phyloP scores from a whole-genome alignment of 2,329 filamentous ascomycete species.

The Ceratocystis eucalypticola region DNA sequence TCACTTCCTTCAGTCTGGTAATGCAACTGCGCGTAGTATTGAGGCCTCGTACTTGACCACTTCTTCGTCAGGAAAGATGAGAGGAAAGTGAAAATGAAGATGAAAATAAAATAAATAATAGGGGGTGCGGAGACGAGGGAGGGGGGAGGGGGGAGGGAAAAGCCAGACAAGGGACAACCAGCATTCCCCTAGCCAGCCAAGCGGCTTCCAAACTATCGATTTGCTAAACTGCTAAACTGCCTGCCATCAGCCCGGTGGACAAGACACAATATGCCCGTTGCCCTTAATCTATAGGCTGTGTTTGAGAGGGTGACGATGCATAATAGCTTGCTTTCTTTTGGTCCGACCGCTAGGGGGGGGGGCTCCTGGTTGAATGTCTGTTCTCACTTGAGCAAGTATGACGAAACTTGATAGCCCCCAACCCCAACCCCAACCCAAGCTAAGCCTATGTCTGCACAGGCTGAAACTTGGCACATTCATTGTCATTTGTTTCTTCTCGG shows the following conservation, averaged over 20 bases:
- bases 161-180: too few species aligned
- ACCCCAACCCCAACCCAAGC: not conserved
- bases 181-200: not conserved
- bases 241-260: not conserved
- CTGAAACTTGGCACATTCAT: not conserved
- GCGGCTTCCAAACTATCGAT: not conserved
- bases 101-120: not conserved
- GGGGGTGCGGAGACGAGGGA: too few species aligned
- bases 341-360: not conserved
- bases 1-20: not conserved
- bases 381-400: conserved; percentile 6
- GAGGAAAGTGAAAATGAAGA: not conserved
- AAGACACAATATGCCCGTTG: not conserved
- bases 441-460: not conserved
- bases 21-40: not conserved
- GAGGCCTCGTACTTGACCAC: not conserved
- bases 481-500: conserved; percentile 1
- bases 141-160: too few species aligned
- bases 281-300: conserved; percentile 1
- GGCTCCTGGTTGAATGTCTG: not conserved
- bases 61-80: not conserved
- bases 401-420: not conserved
- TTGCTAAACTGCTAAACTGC: not conserved
- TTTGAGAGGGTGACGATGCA: conserved; percentile 5
- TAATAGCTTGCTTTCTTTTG: not conserved